Evolutionary conservation across 768 basidiomycete species (phyloP).

Genomic region (Russula earlei): DNA sequence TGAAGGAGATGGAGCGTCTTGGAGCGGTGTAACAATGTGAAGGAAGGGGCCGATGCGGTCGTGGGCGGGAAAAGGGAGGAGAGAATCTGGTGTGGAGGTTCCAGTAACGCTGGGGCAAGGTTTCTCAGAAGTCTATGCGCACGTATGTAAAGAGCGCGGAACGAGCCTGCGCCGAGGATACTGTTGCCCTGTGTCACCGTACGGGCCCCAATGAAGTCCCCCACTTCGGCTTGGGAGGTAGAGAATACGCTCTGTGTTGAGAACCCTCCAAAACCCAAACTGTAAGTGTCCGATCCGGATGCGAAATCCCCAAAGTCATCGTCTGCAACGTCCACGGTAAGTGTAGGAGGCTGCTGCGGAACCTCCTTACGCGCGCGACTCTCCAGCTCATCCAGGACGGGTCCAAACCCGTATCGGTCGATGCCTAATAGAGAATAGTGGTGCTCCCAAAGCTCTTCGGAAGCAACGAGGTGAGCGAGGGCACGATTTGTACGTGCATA

Average conservation of each 20-base stretch:
- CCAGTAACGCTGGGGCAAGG: slow-evolving; percentile 45
- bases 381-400: slow-evolving; percentile 55
- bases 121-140: slow-evolving; percentile 57
- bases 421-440: slow-evolving; percentile 58
- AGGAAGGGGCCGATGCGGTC: slow-evolving; percentile 29
- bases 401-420: slow-evolving; percentile 34
- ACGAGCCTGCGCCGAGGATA: slow-evolving; percentile 31
- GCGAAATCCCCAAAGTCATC: slow-evolving; percentile 91
- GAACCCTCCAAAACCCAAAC: background rate
- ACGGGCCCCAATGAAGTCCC: slow-evolving; percentile 37
- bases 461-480: slow-evolving; percentile 49
- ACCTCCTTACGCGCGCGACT: slow-evolving; percentile 31
- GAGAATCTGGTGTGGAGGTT: slow-evolving; percentile 60
- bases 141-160: slow-evolving; percentile 52
- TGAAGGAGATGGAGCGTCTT: slow-evolving; percentile 63
- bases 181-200: slow-evolving; percentile 24
- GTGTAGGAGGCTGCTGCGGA: slow-evolving; percentile 46
- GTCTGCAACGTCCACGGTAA: slow-evolving; percentile 50
- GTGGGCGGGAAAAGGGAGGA: slow-evolving; percentile 39
- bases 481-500: slow-evolving; percentile 63
- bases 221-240: slow-evolving; percentile 35
- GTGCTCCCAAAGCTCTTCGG: slow-evolving; percentile 70
- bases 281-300: slow-evolving; percentile 24
- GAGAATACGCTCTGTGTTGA: slow-evolving; percentile 12
- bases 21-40: slow-evolving; percentile 25